Base-by-base conservation (phyloP, 1,139 yeast species). In the Sugiyamaella xylanicola region DNA sequence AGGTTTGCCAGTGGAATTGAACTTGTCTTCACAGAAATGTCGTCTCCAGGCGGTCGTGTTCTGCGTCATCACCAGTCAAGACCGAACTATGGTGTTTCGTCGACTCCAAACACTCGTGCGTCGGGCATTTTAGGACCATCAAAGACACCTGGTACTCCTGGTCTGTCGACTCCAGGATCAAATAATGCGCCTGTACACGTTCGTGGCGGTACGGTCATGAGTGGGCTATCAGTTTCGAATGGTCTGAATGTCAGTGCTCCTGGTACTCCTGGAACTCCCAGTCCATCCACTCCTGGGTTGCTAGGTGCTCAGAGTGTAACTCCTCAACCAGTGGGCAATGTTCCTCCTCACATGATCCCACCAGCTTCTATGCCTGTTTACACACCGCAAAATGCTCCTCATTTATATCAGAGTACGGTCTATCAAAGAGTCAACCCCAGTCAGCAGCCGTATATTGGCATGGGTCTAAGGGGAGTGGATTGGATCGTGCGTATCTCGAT, bases 401-500 rank as follows among this genome's bases (percentile, higher is more conserved):
- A 68, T 36, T 61, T 63, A 41, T 73, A 65, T 55, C 74, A 66
- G 54, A 61, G 61, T 54, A 59, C 63, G 17, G 58, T 61, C 36
- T 67, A 65, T 48, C 59, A 61, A 48, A 60, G 52, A 4, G 53
- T 44, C 16, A 60, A 50, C 36, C 55, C 51, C 35, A 52, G 47
- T 19, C 58, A 49, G 41, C 51, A 44, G 50, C 37, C 20, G 46
- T 45, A 22, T 29, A 54, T 63, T 29, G 69, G 74, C 27, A 54
- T 57, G 41, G 72, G 73, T 21, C 58, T 59, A 11, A 62, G 60
- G 40, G 74, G 74, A 15, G 67, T 65, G 2, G 70, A 68, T 49
- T 63, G 64, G 54, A 72, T 83, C 65, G 77, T 77, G 42, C 75
- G 95, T 53, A 80, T 87, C 50, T 74, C 77, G 51, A 79, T 87